These are phyloP conservation scores for Lumnitzera littorea DNA, from an alignment of 345 rosid genomes.

Conservation along the genomic window DNA sequence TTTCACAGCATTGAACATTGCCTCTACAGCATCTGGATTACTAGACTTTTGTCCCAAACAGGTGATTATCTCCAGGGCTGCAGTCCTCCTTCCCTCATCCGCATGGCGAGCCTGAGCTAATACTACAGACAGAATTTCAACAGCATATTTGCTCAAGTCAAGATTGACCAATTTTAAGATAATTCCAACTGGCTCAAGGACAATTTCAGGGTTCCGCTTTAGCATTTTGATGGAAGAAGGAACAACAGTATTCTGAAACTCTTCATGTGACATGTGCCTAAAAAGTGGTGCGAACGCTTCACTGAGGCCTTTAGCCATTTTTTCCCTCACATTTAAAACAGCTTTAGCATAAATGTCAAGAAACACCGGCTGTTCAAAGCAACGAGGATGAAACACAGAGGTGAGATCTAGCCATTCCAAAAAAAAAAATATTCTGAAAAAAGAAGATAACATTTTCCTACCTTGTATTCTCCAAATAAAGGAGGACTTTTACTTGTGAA, in stretches of 20 bases:
- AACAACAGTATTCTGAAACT: conserved; percentile 65
- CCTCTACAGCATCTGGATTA: conserved; percentile 84
- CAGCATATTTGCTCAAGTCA: conserved; percentile 88
- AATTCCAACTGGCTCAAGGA: conserved; percentile 70
- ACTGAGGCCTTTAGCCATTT: conserved; percentile 47
- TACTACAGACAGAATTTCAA: conserved; percentile 66
- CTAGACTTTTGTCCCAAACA: conserved; percentile 79
- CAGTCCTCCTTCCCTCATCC: conserved; percentile 78
- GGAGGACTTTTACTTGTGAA: conserved; percentile 43
- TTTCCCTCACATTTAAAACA: conserved; percentile 78
- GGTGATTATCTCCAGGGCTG: conserved; percentile 57
- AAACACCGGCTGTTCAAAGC: conserved; percentile 51
- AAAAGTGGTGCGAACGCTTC: conserved; percentile 63
- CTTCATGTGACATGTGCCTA: conserved; percentile 54
- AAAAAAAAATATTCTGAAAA: not conserved
- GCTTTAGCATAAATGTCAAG: conserved; percentile 73
- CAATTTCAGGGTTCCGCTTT: conserved; percentile 96
- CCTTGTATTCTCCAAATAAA: conserved; percentile 63
- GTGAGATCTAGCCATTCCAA: conserved; percentile 1
- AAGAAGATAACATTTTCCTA: conserved; percentile 12
- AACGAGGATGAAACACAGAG: conserved; percentile 10
- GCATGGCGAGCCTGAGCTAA: conserved; percentile 75
- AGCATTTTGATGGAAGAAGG: conserved; percentile 90
- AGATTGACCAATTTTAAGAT: conserved; percentile 54
- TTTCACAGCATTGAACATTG: conserved; percentile 67